These are phyloP conservation scores for Phytophthora sojae DNA, from an alignment of 352 stramenopile species.

Conservation along the genomic window DNA sequence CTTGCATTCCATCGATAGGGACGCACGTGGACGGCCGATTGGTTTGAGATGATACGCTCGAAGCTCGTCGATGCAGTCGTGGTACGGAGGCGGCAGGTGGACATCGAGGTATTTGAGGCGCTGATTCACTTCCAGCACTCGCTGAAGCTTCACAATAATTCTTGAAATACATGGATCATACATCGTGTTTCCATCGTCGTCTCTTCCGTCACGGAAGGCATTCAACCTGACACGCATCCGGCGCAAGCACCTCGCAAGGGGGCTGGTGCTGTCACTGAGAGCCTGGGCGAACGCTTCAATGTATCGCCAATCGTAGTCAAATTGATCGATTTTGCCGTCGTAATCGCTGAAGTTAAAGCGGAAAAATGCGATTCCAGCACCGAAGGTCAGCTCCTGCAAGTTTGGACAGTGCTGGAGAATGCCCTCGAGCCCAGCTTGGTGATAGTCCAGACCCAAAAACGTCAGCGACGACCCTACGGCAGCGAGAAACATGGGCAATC, in stretches of 20 bases:
- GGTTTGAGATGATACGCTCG: conserved; percentile 3
- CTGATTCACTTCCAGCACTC: conserved; percentile 6
- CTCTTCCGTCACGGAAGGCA: not conserved
- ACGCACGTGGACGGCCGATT: not conserved
- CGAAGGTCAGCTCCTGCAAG: conserved; percentile 1
- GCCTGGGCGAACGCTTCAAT: not conserved
- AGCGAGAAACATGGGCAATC: not conserved
- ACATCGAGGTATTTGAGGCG: conserved; percentile 1
- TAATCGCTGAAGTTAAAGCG: not conserved
- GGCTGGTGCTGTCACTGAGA: not conserved
- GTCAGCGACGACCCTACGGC: not conserved
- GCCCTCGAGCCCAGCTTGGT: not conserved
- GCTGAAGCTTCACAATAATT: not conserved
- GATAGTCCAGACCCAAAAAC: conserved; percentile 1
- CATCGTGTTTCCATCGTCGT: not conserved
- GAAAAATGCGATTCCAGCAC: not conserved
- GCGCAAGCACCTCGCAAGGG: not conserved
- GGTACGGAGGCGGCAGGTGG: not conserved
- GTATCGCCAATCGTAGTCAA: not conserved
- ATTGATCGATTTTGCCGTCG: not conserved
- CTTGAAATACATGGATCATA: not conserved
- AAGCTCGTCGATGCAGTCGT: not conserved
- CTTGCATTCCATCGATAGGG: not conserved
- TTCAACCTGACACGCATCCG: not conserved
- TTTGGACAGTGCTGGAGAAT: not conserved